Conservation (phyloP, 495 filamentous ascomycete species). For the Aspergillus bertholletiae region DNA sequence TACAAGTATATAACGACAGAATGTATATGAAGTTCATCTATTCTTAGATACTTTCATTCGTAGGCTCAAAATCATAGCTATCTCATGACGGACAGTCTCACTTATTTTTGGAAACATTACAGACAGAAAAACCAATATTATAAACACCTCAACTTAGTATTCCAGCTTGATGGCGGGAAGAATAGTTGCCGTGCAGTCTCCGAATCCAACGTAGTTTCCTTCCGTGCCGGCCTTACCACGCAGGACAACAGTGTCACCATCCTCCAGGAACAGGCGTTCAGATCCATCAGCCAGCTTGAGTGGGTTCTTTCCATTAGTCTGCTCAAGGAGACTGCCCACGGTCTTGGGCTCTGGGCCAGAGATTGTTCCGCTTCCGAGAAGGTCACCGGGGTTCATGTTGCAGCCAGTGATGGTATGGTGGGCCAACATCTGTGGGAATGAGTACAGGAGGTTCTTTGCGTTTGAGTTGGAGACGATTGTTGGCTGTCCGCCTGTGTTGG, state of each 20-base stretch:
- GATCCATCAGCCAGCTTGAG: constrained; percentile 66
- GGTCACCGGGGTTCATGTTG: constrained; percentile 73
- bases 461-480: constrained; percentile 64
- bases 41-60: not conserved
- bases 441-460: constrained; percentile 75
- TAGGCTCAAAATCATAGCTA: no score
- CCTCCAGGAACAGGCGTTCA: constrained; percentile 72
- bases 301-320: constrained; percentile 64
- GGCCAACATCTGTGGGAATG: constrained; percentile 91
- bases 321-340: constrained; percentile 77
- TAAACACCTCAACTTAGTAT: not conserved
- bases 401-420: constrained; percentile 89
- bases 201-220: constrained; percentile 68
- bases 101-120: not conserved
- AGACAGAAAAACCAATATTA: no score
- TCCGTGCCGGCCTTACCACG: constrained; percentile 62
- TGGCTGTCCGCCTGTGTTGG: constrained; percentile 58
- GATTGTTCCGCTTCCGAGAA: constrained; percentile 89
- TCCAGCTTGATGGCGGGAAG: constrained; percentile 37
- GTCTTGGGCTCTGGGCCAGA: constrained; percentile 61
- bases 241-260: constrained; percentile 77
- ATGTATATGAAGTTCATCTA: not conserved
- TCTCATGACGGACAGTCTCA: not conserved
- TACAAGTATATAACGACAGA: not conserved
- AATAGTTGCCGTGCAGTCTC: constrained; percentile 62